These are phyloP conservation scores for Bipolaris cookei DNA, from an alignment of 2,329 filamentous ascomycete genomes.

Conservation along the genomic window DNA sequence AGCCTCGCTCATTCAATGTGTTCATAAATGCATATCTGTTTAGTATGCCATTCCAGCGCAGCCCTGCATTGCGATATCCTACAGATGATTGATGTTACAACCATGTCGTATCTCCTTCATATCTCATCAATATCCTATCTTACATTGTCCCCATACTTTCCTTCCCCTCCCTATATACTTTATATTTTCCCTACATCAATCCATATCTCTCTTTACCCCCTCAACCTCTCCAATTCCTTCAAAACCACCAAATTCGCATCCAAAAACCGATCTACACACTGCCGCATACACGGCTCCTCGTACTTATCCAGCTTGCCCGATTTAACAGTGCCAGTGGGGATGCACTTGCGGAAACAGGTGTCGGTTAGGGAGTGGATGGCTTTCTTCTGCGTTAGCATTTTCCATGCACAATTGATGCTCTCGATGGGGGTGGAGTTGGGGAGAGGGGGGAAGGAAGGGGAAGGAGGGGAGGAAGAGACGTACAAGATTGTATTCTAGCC, in stretches of 20 bases:
- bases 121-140: neutral
- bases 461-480: constrained; percentile 4
- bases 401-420: neutral
- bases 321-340: constrained; percentile 74
- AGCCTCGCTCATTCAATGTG: neutral
- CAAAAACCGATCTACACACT: constrained; percentile 93
- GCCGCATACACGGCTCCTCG: constrained; percentile 85
- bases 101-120: constrained; percentile 12
- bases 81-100: constrained; percentile 8
- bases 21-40: neutral
- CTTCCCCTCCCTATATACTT: neutral
- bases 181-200: too few species aligned
- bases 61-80: constrained; percentile 9
- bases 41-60: neutral
- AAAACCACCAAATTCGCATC: constrained; percentile 87
- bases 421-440: neutral
- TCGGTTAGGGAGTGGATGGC: constrained; percentile 73
- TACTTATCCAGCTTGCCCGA: constrained; percentile 72
- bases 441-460: neutral
- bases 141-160: neutral
- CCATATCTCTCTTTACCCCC: constrained; percentile 20
- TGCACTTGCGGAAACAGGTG: constrained; percentile 94
- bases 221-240: constrained; percentile 75
- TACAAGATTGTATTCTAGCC: constrained; percentile 66
- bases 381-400: constrained; percentile 9